Base-by-base conservation (phyloP, 75 land plant genomes). In the Selaginella moellendorffii region DNA sequence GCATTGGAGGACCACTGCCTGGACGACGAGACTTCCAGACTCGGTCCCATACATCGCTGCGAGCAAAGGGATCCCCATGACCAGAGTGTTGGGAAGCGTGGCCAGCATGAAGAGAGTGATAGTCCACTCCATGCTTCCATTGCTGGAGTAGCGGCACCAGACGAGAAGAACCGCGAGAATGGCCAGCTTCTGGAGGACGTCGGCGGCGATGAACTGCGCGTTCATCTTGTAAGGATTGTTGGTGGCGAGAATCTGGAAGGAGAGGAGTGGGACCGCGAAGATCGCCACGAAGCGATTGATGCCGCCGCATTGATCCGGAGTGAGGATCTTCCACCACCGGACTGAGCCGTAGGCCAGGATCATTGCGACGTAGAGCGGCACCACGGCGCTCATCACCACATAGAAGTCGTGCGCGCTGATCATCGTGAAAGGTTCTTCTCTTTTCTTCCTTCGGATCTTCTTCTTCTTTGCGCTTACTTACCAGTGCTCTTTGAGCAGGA, bases 301-400 rank as follows among this genome's bases (percentile, higher is more conserved):
- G 17, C 59, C 59, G 8, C 59, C 59, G 24, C 59, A n/a, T 56
- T 56, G 59, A 5, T 56, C 23, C 23, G 59, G 59, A 21, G n/a
- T 56, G 24, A 56, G 24, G 2, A n/a, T 56, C n/a, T 19, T 56
- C 59, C 59, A 56, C 59, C 59, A 56, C 59, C 59, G 59, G 59
- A 56, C 59, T 19, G 59, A 56, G 25, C 59, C 59, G n/a, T 56
- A 56, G 9, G 59, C 59, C 59, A 56, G 24, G 24, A 56, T 56
- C 59, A 56, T 56, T 21, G 59, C 59, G 17, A 56, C 59, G 24
- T 56, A 56, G 17, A 56, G 24, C 21, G 59, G 59, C 5, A 56
- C 59, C 59, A 56, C 59, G 9, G 59, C 59, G 24, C 59, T 56
- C 23, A 56, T 19, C 21, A 56, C 59, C 21, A 56, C 59, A 25